Evolutionary conservation across 2,329 filamentous ascomycete species (phyloP).

Genomic region (Chalaropsis thielavioides): DNA sequence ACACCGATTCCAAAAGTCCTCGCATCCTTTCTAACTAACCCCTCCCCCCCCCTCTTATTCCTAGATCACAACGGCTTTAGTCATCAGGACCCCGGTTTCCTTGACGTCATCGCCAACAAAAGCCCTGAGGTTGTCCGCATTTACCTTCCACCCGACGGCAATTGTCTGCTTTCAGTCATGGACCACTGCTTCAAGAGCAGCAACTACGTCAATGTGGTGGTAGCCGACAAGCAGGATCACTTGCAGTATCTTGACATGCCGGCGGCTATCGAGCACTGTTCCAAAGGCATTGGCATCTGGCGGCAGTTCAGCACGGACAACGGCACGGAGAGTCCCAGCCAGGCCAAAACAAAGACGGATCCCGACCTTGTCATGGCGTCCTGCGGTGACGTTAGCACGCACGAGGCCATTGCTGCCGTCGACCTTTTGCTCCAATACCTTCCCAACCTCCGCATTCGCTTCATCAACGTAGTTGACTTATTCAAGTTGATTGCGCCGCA

Average conservation of each 20-base stretch:
- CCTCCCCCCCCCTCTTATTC: too few relatives aligned
- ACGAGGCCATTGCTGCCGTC: slow-evolving; percentile 60
- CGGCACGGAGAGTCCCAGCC: slow-evolving; percentile 26
- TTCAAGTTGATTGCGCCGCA: slow-evolving; percentile 60
- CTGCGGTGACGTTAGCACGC: slow-evolving; percentile 60
- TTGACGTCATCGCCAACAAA: slow-evolving; percentile 68
- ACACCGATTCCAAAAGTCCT: too few relatives aligned
- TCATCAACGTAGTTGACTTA: slow-evolving; percentile 66
- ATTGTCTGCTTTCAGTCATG: slow-evolving; percentile 61
- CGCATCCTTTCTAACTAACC: not conserved
- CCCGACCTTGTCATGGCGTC: slow-evolving; percentile 65
- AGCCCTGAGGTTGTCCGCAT: slow-evolving; percentile 66
- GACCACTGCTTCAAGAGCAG: slow-evolving; percentile 58
- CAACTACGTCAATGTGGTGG: slow-evolving; percentile 72
- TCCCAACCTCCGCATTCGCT: slow-evolving; percentile 59
- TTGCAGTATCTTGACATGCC: slow-evolving; percentile 64
- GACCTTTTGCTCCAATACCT: slow-evolving; percentile 58
- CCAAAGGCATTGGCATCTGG: slow-evolving; percentile 68
- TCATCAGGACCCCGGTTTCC: slow-evolving; percentile 67
- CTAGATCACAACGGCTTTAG: slow-evolving; percentile 68
- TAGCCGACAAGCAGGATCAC: slow-evolving; percentile 67
- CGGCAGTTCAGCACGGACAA: slow-evolving; percentile 59
- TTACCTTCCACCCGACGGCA: slow-evolving; percentile 67
- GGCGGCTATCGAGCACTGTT: slow-evolving; percentile 58
- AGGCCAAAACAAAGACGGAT: slow-evolving; percentile 27